phyloP scores from a whole-genome alignment of 2,329 filamentous ascomycete genomes.

The Dryadomyces sulphureus region DNA sequence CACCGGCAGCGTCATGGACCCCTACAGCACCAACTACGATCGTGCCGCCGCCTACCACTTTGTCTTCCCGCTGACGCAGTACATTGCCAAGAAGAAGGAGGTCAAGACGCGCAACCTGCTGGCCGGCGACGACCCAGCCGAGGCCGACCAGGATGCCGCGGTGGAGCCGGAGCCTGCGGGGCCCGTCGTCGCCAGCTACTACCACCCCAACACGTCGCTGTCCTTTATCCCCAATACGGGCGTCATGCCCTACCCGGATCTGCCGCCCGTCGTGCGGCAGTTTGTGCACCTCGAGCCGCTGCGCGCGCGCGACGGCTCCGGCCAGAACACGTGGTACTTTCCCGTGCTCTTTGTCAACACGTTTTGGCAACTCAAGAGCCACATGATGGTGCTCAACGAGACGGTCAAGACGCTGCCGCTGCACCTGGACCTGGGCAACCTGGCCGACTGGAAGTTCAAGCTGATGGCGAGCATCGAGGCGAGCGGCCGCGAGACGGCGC shows the following conservation, averaged over 20 bases:
- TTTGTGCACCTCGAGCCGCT: slow-evolving; percentile 68
- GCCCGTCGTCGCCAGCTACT: slow-evolving; percentile 70
- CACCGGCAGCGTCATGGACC: slow-evolving; percentile 62
- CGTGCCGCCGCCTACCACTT: slow-evolving; percentile 68
- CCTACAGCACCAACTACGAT: slow-evolving; percentile 57
- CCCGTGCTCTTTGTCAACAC: slow-evolving; percentile 87
- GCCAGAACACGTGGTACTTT: slow-evolving; percentile 85
- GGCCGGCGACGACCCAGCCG: slow-evolving; percentile 31
- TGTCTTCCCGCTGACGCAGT: slow-evolving; percentile 71
- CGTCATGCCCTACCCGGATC: slow-evolving; percentile 45
- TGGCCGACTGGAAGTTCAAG: slow-evolving; percentile 81
- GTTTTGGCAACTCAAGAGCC: slow-evolving; percentile 87
- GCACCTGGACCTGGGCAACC: slow-evolving; percentile 69
- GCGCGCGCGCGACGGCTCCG: slow-evolving; percentile 67
- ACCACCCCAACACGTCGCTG: slow-evolving; percentile 87
- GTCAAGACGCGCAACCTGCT: slow-evolving; percentile 79
- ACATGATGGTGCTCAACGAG: slow-evolving; percentile 85
- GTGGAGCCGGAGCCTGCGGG: slow-evolving; percentile 34
- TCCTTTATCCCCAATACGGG: slow-evolving; percentile 74
- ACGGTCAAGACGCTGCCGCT: slow-evolving; percentile 73
- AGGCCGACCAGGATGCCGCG: slow-evolving; percentile 33
- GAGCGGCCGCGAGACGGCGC: slow-evolving; percentile 69
- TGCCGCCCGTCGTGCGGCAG: slow-evolving; percentile 62
- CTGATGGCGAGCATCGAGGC: slow-evolving; percentile 74
- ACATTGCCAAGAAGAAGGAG: slow-evolving; percentile 80